phyloP scores from a whole-genome alignment of 1,139 yeast species.

The Saccharomycopsis hybrid region DNA sequence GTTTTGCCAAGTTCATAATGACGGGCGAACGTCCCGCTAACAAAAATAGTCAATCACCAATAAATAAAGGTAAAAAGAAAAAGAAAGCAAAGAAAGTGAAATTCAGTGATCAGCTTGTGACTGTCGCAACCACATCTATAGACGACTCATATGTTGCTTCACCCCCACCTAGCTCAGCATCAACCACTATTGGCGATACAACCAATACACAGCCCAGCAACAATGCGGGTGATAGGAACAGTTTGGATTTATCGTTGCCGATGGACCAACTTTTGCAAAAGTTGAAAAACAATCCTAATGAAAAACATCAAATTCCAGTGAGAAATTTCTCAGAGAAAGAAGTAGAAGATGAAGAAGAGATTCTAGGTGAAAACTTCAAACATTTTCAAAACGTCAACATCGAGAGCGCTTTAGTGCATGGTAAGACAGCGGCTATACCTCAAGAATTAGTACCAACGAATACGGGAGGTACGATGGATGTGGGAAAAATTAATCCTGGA shows the following conservation, averaged over 20 bases:
- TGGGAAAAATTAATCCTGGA: conserved; percentile 22
- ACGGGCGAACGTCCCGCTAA: conserved; percentile 61
- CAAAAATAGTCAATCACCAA: conserved; percentile 31
- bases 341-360: conserved; percentile 56
- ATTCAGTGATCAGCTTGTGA: conserved; percentile 58
- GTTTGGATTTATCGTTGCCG: conserved; percentile 55
- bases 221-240: conserved; percentile 9
- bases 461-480: conserved; percentile 19
- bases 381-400: conserved; percentile 60
- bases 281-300: conserved; percentile 31
- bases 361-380: conserved; percentile 38
- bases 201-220: conserved; percentile 23
- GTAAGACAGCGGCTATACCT: conserved; percentile 48
- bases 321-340: conserved; percentile 54
- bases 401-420: conserved; percentile 57
- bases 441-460: conserved; percentile 26
- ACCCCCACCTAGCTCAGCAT: neutral
- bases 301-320: conserved; percentile 30
- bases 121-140: conserved; percentile 32
- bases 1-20: conserved; percentile 65
- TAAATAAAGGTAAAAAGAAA: conserved; percentile 30
- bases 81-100: conserved; percentile 49
- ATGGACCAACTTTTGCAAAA: conserved; percentile 62
- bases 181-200: neutral
- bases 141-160: neutral